Base-by-base conservation (phyloP, 1,284 basidiomycete species). In the Ustilago sp. region DNA sequence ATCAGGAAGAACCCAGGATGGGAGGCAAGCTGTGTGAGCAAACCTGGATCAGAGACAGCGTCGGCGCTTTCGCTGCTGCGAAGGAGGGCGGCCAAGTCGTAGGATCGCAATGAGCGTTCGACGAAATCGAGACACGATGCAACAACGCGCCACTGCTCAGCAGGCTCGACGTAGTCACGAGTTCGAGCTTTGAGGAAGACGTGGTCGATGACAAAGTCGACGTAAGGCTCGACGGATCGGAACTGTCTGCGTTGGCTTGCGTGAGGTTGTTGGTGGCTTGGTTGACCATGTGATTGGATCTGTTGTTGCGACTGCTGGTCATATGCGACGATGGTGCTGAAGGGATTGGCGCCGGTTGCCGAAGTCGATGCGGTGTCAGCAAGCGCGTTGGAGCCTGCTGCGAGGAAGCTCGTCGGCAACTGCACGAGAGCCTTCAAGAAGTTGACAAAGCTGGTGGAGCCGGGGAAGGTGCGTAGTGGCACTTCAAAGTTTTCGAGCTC, bases 1-100 rank as follows among this genome's bases (percentile, higher is more conserved):
- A 96, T 90, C 59, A 98, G 88, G 59, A 94, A 91, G 85, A 94
- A 95, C 1, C 95, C 96, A 0, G 96, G 94, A 85, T 98, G 94
- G 58, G 67, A 71, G 31, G 68, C 75, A 2, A 92, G 79, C 36
- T 75, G 80, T 4, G 71, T 76, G 36, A 86, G 63, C 53, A 59
- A 81, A 1, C 83, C 81, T 0, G 87, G 80, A 17, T 83, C 82
- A 4, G 74, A 60, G 5, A 73, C 71, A 11, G 70, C 72, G 12
- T 76, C 72, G 32, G 74, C 53, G 19, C 73, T 63, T 8, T 83
- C 65, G 48, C 58, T 68, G 48, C 34, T 60, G 32, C 45, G 52
- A 3, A 79, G 61, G 61, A 82, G 56, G 38, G 66, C 47, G 51
- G 80, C 91, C 58, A 97, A 87, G 82, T 95, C 91, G 86, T 93